Evolutionary conservation across 306 rosid genomes (phyloP), one percentile per base, ranked within the genome.

Genomic region (Prinsepia uniflora): DNA sequence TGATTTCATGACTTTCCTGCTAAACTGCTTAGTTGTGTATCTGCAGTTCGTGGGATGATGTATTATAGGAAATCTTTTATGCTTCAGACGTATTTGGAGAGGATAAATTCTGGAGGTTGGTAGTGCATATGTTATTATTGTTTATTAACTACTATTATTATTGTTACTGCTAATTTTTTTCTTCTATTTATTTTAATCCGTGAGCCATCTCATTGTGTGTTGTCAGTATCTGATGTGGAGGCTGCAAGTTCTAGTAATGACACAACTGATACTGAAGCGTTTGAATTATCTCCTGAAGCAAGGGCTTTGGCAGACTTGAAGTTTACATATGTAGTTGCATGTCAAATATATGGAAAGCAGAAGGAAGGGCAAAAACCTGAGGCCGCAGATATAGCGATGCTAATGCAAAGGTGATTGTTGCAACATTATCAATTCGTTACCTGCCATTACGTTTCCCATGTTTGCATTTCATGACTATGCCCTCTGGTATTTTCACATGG

Each of bases 31-130:
- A 47, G 47, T 24, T 69, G 4, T 67, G 54, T 19, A 65, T 75
- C 57, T 66, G 76, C 90, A 94, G 98, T 94, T 75, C 92, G 97
- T 55, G 97, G 98, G 76, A 94, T 94, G 96, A 94, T 94, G 98
- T 91, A 94, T 81, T 94, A 94, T 72, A 80, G 97, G 81, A 94
- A 94, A 80, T 97, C 98, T 80, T 87, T 91, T 19, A 91, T 90
- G 96, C 89, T 94, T 74, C 98, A 91, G 80, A 82, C 98, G 68
- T 93, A 93, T 84, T 77, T 93, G 80, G 98, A 93, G 82, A 85
- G 85, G 67, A 63, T 75, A 52, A 77, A 79, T 56, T 74, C 86
- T 39, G 91, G 78, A 80, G 98, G 98, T 93, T 49, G 75, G 89
- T 39, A 79, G 88, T 45, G 56, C 42, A 49, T 34, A 10, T 0